These are phyloP conservation scores for Aspergillus asperescens DNA, from an alignment of 495 filamentous ascomycete genomes.

Conservation along the genomic window DNA sequence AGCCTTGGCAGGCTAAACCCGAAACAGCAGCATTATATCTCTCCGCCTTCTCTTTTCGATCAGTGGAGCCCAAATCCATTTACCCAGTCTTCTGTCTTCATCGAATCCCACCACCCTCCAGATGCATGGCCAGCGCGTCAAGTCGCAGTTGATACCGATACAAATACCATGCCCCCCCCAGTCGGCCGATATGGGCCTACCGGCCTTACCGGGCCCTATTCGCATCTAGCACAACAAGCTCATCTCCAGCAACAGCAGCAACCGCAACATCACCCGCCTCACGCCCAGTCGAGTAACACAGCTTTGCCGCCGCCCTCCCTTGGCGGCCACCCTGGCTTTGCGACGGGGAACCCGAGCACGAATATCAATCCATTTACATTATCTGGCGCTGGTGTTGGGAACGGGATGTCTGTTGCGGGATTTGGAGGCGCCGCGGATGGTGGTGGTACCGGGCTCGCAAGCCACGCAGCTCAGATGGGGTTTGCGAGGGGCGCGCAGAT, in stretches of 20 bases:
- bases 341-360: constrained; percentile 53
- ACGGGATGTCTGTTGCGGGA: constrained; percentile 51
- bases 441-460: constrained; percentile 78
- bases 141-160: constrained; percentile 8
- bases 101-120: constrained; percentile 8
- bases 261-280: constrained; percentile 45
- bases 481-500: constrained; percentile 72
- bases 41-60: constrained; percentile 17
- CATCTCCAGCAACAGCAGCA: constrained; percentile 48
- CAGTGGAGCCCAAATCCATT: constrained; percentile 4
- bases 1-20: constrained; percentile 32
- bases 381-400: constrained; percentile 46
- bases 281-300: constrained; percentile 49
- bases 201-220: constrained; percentile 38
- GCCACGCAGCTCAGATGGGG: constrained; percentile 80
- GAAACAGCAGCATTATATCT: constrained; percentile 18
- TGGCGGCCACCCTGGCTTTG: constrained; percentile 55
- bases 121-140: constrained; percentile 19
- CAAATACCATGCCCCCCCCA: constrained; percentile 30
- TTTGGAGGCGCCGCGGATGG: constrained; percentile 56
- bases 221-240: constrained; percentile 44
- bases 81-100: not conserved
- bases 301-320: constrained; percentile 58
- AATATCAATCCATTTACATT: constrained; percentile 64
- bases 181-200: constrained; percentile 49